phyloP scores from a whole-genome alignment of 2,329 filamentous ascomycete genomes.

The Epichloe sp. region DNA sequence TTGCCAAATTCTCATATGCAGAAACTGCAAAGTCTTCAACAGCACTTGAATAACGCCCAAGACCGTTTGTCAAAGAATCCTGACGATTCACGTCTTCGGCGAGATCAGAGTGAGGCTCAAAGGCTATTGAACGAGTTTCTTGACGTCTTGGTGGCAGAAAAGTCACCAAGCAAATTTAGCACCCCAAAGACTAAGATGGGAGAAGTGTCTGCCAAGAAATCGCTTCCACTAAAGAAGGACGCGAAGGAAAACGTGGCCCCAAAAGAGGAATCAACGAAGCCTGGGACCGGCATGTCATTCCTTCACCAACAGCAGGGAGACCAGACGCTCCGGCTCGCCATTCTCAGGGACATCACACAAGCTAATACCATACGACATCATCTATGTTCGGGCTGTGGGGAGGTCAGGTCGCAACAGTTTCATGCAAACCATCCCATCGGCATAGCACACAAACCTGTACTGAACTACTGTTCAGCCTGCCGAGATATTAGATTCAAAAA shows the following conservation, averaged over 20 bases:
- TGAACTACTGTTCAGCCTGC: conserved; percentile 24
- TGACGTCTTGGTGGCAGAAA: conserved; percentile 7
- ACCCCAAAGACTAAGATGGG: background rate
- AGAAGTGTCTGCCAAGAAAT: conserved; percentile 7
- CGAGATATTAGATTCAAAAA: conserved; percentile 14
- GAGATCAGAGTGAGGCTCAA: conserved; percentile 15
- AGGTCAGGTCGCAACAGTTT: conserved; percentile 20
- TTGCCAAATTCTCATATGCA: background rate
- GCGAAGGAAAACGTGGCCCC: conserved; percentile 2
- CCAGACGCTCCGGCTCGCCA: background rate
- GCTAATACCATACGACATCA: conserved; percentile 14
- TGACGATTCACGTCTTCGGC: conserved; percentile 10
- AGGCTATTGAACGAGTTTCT: conserved; percentile 16
- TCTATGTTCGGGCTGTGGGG: conserved; percentile 24
- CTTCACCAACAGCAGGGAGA: background rate
- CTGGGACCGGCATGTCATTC: background rate
- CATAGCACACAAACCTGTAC: conserved; percentile 10
- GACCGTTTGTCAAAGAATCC: conserved; percentile 13
- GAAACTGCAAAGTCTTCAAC: conserved; percentile 16
- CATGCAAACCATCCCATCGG: conserved; percentile 21
- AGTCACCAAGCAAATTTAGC: background rate
- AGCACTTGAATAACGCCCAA: conserved; percentile 14
- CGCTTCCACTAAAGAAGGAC: background rate
- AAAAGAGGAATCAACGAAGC: background rate
- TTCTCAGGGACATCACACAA: conserved; percentile 10